A percentile compares a stretch with the other conserved stretches of the same genome.
These are phyloP conservation scores for Candida peoriensis DNA, from an alignment of 805 yeast species.

Conservation along the genomic window DNA sequence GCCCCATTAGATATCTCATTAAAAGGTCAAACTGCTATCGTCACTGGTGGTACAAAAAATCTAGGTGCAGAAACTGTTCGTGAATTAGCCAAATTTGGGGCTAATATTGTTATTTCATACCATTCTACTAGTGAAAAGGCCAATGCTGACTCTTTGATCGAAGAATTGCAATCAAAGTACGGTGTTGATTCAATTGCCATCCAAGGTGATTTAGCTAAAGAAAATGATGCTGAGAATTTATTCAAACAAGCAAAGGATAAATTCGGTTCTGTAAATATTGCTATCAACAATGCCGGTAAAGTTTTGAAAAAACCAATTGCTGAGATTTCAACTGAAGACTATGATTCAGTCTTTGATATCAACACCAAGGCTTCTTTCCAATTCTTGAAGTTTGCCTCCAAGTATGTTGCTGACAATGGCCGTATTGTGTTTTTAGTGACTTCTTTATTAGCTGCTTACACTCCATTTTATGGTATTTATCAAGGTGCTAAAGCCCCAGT, in stretches of 20 bases:
- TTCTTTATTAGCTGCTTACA: conserved; percentile 61
- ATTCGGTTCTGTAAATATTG: conserved; percentile 53
- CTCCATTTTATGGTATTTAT: conserved; percentile 45
- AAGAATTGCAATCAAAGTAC: conserved; percentile 30
- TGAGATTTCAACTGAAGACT: conserved; percentile 51
- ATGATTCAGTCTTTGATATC: conserved; percentile 44
- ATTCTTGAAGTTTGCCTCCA: conserved; percentile 53
- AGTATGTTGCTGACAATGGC: conserved; percentile 45
- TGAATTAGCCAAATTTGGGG: conserved; percentile 52
- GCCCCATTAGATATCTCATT: conserved; percentile 22
- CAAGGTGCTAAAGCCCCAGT: conserved; percentile 58
- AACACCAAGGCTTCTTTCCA: conserved; percentile 60
- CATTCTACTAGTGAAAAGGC: conserved; percentile 39
- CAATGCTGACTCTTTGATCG: conserved; percentile 32
- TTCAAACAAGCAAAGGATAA: conserved; percentile 40
- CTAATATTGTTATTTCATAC: conserved; percentile 49
- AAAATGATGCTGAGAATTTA: conserved; percentile 36
- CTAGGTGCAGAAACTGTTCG: conserved; percentile 49
- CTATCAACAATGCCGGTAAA: conserved; percentile 64
- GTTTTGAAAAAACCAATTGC: conserved; percentile 57
- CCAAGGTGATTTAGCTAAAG: conserved; percentile 25
- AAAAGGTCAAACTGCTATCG: conserved; percentile 45
- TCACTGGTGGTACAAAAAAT: conserved; percentile 62
- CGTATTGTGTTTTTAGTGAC: conserved; percentile 54
- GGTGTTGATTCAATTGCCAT: conserved; percentile 32